A percentile compares a stretch with the other conserved stretches of the same genome.
Evolutionary conservation across 164 flowering plant species (phyloP).

Genomic region (Kingdonia uniflora): DNA sequence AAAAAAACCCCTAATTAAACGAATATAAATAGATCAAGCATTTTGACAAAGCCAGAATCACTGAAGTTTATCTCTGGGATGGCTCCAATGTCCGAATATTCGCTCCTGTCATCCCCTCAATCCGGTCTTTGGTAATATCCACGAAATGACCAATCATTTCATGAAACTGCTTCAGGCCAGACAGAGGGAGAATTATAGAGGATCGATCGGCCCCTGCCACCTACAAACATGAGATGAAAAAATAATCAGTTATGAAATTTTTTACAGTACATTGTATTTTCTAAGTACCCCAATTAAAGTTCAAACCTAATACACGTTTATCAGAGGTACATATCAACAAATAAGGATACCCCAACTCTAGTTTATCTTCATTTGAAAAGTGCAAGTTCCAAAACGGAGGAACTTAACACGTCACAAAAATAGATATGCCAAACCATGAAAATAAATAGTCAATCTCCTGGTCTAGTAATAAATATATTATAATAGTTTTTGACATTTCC

Average conservation of each 20-base stretch:
- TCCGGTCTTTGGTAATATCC: conserved; percentile 78
- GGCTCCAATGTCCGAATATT: conserved; percentile 79
- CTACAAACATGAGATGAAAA: conserved; percentile 29
- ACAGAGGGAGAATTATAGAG: conserved; percentile 87
- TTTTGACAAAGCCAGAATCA: conserved; percentile 5
- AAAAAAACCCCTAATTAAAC: conserved; percentile 12
- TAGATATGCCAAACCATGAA: too few species aligned
- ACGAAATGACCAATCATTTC: conserved; percentile 93
- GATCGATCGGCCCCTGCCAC: conserved; percentile 95
- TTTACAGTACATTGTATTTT: too few species aligned
- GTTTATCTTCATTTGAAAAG: too few species aligned
- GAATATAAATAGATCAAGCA: conserved; percentile 4
- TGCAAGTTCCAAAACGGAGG: too few species aligned
- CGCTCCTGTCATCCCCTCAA: conserved; percentile 81
- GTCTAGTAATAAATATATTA: too few species aligned
- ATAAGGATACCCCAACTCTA: too few species aligned
- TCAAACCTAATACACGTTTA: neutral
- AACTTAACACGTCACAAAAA: too few species aligned
- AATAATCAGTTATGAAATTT: too few species aligned
- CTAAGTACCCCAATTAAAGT: too few species aligned
- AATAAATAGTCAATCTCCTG: too few species aligned
- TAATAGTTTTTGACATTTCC: too few species aligned
- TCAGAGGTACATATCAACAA: too few species aligned
- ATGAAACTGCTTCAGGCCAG: conserved; percentile 82
- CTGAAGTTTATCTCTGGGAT: conserved; percentile 56